These are phyloP conservation scores for Thalassia testudinum DNA, from an alignment of 116 monocot species.

Conservation along the genomic window DNA sequence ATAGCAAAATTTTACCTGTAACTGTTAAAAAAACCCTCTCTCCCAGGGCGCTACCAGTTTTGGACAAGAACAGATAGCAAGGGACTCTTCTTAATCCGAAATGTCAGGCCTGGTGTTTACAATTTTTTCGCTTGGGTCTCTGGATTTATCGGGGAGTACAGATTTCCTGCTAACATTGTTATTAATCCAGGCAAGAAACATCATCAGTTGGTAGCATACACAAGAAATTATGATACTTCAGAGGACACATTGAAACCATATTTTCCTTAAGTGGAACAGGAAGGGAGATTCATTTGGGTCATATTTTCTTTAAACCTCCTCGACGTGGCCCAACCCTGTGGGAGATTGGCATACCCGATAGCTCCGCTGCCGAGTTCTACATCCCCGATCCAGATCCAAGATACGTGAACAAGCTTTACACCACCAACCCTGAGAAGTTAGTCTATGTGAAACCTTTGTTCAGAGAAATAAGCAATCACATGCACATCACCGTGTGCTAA, in stretches of 20 bases:
- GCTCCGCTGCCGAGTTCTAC: conserved; percentile 52
- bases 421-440: conserved; percentile 9
- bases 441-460: not conserved
- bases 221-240: too few species aligned
- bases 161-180: conserved; percentile 20
- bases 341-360: conserved; percentile 60
- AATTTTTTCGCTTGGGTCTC: conserved; percentile 65
- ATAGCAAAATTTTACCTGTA: too few species aligned
- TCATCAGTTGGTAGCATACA: too few species aligned
- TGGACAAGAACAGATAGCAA: conserved; percentile 33
- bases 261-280: conserved; percentile 11
- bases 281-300: conserved; percentile 28
- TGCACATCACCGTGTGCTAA: not conserved
- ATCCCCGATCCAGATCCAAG: conserved; percentile 48
- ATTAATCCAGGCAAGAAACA: conserved; percentile 22
- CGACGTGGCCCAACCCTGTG: conserved; percentile 54
- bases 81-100: conserved; percentile 43
- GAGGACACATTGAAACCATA: too few species aligned
- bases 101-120: conserved; percentile 36
- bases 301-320: conserved; percentile 42
- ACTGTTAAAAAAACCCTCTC: too few species aligned
- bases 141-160: conserved; percentile 75
- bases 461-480: too few species aligned
- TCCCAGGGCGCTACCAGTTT: conserved; percentile 81
- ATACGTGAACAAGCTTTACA: conserved; percentile 36